Evolutionary conservation across 768 basidiomycete species (phyloP).

Genomic region (Chlorophyllum brunneum): DNA sequence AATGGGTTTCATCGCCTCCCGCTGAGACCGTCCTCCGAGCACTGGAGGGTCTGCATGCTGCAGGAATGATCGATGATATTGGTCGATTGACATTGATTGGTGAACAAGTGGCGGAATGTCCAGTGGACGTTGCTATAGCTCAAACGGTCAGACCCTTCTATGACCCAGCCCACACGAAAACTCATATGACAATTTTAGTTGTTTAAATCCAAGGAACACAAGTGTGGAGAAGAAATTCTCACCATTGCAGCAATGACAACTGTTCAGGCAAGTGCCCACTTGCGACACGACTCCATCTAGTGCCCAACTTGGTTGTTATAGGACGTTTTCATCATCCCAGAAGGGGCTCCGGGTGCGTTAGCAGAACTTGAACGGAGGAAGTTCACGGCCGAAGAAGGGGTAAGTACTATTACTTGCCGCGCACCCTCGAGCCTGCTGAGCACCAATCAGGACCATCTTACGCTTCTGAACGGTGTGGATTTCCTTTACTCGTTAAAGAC

Average conservation of each 20-base stretch:
- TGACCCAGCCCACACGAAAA: neutral
- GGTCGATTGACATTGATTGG: constrained; percentile 76
- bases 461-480: constrained; percentile 78
- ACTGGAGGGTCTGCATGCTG: constrained; percentile 73
- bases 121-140: constrained; percentile 90
- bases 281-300: neutral
- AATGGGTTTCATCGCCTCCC: constrained; percentile 90
- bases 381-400: constrained; percentile 98
- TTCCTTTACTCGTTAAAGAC: neutral
- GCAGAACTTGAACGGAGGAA: constrained; percentile 93
- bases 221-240: constrained; percentile 92
- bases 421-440: neutral
- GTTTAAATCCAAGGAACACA: constrained; percentile 78
- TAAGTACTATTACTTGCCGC: constrained; percentile 29
- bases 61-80: constrained; percentile 83
- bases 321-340: constrained; percentile 89
- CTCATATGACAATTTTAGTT: constrained; percentile 45
- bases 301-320: constrained; percentile 24
- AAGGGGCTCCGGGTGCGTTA: constrained; percentile 78
- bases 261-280: constrained; percentile 63
- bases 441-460: constrained; percentile 78
- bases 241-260: constrained; percentile 96
- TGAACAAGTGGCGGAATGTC: constrained; percentile 87
- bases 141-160: constrained; percentile 64
- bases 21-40: constrained; percentile 82